Evolutionary conservation across 78 protist species (phyloP).

Genomic region (Dictyostelium intermedium): DNA sequence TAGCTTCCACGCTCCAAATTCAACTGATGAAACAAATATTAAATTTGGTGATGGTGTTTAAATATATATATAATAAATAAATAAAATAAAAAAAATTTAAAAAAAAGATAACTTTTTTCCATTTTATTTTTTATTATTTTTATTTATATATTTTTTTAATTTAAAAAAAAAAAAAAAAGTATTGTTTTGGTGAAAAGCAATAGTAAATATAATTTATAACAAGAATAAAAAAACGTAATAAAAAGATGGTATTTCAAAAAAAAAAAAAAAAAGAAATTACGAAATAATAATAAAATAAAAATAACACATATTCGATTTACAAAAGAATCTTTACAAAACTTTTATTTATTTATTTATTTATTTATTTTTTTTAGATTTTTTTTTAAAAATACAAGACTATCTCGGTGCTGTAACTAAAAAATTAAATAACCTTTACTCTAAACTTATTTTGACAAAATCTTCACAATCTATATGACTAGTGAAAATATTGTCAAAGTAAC

Average conservation of each 20-base stretch:
- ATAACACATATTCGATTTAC: too few relatives aligned
- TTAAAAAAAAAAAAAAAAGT: too few relatives aligned
- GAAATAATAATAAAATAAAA: too few relatives aligned
- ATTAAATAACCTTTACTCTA: not conserved
- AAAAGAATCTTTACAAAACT: too few relatives aligned
- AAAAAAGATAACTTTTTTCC: not conserved
- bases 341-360: not conserved
- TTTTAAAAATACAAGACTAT: not conserved
- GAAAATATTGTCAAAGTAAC: not conserved
- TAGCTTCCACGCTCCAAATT: constrained; percentile 43
- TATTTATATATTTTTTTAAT: too few relatives aligned
- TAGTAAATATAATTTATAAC: too few relatives aligned
- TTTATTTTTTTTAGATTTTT: not conserved
- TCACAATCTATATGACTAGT: not conserved
- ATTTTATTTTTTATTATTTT: not conserved
- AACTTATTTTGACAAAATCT: not conserved
- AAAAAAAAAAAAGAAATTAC: too few relatives aligned
- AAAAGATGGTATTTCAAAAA: too few relatives aligned
- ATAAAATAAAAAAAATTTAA: not conserved
- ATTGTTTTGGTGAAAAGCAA: too few relatives aligned
- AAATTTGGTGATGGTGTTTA: constrained; percentile 34
- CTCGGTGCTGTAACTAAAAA: too few relatives aligned
- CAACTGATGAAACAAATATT: constrained; percentile 36
- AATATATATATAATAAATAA: not conserved
- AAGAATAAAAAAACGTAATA: too few relatives aligned